Evolutionary conservation across 2,329 filamentous ascomycete genomes (phyloP), one percentile per base, ranked within the genome.

Genomic region (Fusarium sp.): DNA sequence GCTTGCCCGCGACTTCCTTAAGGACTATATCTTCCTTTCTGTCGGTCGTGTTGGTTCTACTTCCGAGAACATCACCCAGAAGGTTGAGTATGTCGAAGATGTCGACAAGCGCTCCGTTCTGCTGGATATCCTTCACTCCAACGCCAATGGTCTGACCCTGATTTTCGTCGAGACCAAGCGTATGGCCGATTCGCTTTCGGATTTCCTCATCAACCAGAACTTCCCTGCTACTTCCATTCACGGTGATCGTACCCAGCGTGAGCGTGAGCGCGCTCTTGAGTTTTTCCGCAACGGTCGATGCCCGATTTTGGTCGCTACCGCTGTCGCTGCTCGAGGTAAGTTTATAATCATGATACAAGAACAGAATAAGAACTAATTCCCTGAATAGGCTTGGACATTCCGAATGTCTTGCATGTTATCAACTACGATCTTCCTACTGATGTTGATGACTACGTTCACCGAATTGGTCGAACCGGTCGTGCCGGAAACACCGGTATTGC

Each of bases 151-250:
- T 80, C 89, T 98, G 70, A 98, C 96, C 21, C 88, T 99, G 72
- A 98, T 99, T 82, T 99, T 99, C 86, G 96, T 99, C 73, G 96
- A 98, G 89, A 98, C 96, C 71, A 99, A 99, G 92, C 96, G 96
- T 79, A 98, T 98, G 95, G 96, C 96, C 69, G 96, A 99, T 84
- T 96, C 95, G 21, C 88, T 99, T 61, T 98, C 95, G 71, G 96
- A 99, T 83, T 99, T 98, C 89, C 87, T 99, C 69, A 97, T 98
- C 88, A 98, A 98, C 88, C 96, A 98, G 86, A 95, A 91, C 84
- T 98, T 99, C 90, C 96, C 96, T 13, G 96, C 96, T 60, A 99
- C 96, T 23, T 98, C 96, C 59, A 99, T 99, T 81, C 96, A 99
- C 86, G 96, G 96, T 83, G 96, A 99, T 84, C 95, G 96, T 79